Conservation (phyloP, 345 rosid species). For the Euphorbia pulcherrima region DNA sequence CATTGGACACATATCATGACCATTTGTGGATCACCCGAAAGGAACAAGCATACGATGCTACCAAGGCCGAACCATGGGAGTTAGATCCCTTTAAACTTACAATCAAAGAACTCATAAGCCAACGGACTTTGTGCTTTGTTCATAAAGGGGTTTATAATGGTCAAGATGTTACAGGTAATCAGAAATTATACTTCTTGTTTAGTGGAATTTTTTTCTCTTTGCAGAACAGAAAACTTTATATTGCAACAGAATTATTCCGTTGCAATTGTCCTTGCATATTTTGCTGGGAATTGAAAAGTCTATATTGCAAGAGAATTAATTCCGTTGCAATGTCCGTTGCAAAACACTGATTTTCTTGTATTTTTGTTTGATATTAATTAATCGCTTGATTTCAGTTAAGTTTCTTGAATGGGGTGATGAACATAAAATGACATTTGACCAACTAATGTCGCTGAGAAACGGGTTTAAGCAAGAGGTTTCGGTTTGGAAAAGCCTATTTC, state of each 20-base stretch:
- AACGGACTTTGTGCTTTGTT: background rate
- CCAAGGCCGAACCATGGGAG: background rate
- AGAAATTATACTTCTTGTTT: too few species aligned
- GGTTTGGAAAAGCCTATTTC: background rate
- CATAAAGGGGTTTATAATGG: background rate
- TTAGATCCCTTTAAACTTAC: background rate
- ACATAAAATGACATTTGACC: background rate
- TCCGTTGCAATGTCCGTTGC: too few species aligned
- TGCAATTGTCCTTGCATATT: too few species aligned
- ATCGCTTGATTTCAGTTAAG: background rate
- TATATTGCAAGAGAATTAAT: too few species aligned
- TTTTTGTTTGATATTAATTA: too few species aligned
- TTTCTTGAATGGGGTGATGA: background rate
- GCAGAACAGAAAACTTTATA: too few species aligned
- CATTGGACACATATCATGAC: background rate
- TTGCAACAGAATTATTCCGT: too few species aligned
- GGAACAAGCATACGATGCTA: background rate
- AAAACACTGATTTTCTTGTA: too few species aligned
- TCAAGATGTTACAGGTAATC: background rate
- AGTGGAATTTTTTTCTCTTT: too few species aligned
- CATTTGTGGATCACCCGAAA: background rate
- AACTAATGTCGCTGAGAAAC: background rate
- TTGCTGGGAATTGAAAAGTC: too few species aligned
- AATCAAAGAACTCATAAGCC: background rate
- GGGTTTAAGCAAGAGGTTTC: background rate